Conservation (phyloP, 2,329 filamentous ascomycete genomes). For the Penicillium sp. region DNA sequence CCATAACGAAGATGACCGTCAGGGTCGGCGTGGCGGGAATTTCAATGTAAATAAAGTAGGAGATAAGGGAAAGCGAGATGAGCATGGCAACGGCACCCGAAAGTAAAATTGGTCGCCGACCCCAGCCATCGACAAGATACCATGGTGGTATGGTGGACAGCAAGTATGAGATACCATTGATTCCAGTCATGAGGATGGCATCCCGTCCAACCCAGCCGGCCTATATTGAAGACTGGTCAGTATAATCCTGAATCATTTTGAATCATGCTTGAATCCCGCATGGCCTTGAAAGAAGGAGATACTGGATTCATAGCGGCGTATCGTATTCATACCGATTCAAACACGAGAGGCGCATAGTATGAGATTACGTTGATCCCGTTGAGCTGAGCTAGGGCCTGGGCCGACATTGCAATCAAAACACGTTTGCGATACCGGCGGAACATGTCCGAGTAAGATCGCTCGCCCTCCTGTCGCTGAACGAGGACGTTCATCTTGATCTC, state of each 20-base stretch:
- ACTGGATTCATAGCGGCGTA: background rate
- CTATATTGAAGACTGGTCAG: background rate
- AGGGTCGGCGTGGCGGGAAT: slow-evolving; percentile 70
- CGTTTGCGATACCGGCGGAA: slow-evolving; percentile 87
- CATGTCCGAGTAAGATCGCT: slow-evolving; percentile 89
- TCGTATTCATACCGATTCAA: slow-evolving; percentile 62
- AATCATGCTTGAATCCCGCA: background rate
- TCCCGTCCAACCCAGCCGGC: slow-evolving; percentile 91
- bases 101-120: slow-evolving; percentile 81
- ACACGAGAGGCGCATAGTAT: slow-evolving; percentile 95
- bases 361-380: slow-evolving; percentile 99
- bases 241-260: background rate
- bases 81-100: slow-evolving; percentile 89
- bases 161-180: slow-evolving; percentile 90
- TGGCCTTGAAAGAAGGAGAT: background rate
- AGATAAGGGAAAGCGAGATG: slow-evolving; percentile 80
- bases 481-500: slow-evolving; percentile 99
- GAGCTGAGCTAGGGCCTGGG: slow-evolving; percentile 89
- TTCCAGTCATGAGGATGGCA: slow-evolving; percentile 93
- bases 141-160: slow-evolving; percentile 91
- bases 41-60: slow-evolving; percentile 92
- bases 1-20: slow-evolving; percentile 94
- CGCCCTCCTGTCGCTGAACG: slow-evolving; percentile 88
- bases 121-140: slow-evolving; percentile 94
- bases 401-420: slow-evolving; percentile 98